Base-by-base conservation (phyloP, 164 flowering plant genomes). In the Vitis cinerea region DNA sequence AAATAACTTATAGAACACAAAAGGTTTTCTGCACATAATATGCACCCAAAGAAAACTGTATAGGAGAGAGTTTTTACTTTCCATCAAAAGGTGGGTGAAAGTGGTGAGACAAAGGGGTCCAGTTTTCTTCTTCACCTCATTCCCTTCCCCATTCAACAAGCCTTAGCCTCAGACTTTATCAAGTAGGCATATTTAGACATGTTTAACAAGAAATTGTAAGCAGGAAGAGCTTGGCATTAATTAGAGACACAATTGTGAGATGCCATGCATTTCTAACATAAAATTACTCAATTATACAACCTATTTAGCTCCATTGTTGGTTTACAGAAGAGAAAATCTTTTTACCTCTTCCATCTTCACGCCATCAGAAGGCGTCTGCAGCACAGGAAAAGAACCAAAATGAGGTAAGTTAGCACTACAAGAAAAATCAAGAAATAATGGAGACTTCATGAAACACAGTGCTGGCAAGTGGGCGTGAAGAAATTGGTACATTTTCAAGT, bases 261-360 rank as follows among this genome's bases (percentile, higher is more conserved):
- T 23, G 27, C 27, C 27, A 23, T 23, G 27, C 27, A 23, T 23
- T 23, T 23, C 27, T 23, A 37, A 37, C 7, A 37, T 7, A 37
- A 37, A 37, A 37, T 37, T 37, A 37, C 44, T 7, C 44, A 37
- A 37, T 37, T 37, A 37, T 37, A 37, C 44, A 37, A 37, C 44
- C 44, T 37, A 37, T 37, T 37, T 37, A 37, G 44, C 44, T 37
- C 44, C 44, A 37, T 3, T 37, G 44, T 37, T 23, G 27, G 27
- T 37, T 37, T 37, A 37, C 23, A 16, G 59, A 31, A 30, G 56
- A 50, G 0, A 30, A 13, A 10, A 58, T 31, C 11, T 61, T 17
- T 31, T 65, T 82, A 93, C 98, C 98, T 91, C 98, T 52, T 85
- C 67, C 77, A 81, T 85, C 72, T 80, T 84, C 74, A 93, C 54